phyloP scores from a whole-genome alignment of 768 basidiomycete species.

The Phaeotremella fagi region DNA sequence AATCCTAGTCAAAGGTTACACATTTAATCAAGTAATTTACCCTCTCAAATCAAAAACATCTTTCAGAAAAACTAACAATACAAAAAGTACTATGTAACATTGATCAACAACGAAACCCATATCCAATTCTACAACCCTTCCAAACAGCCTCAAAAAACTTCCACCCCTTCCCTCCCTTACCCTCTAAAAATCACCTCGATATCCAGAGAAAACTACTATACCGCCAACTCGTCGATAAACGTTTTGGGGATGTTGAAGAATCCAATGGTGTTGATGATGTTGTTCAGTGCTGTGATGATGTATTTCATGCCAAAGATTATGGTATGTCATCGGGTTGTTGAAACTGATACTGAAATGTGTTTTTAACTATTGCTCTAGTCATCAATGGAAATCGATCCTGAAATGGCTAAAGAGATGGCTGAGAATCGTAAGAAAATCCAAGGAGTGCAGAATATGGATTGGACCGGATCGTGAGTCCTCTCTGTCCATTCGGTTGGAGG shows the following conservation, averaged over 20 bases:
- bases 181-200: conserved; percentile 25
- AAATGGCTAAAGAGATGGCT: conserved; percentile 40
- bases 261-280: conserved; percentile 48
- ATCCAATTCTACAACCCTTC: conserved; percentile 28
- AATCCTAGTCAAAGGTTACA: conserved; percentile 25
- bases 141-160: conserved; percentile 7
- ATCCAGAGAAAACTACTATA: conserved; percentile 33
- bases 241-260: conserved; percentile 42
- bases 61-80: neutral
- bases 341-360: neutral
- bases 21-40: conserved; percentile 25
- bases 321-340: conserved; percentile 19
- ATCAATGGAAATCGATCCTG: conserved; percentile 42
- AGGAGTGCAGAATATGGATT: conserved; percentile 38
- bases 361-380: neutral
- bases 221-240: conserved; percentile 22
- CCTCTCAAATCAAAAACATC: neutral
- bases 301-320: conserved; percentile 41
- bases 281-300: conserved; percentile 42
- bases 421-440: conserved; percentile 35
- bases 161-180: conserved; percentile 30
- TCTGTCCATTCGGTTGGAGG: no score
- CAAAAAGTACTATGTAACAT: neutral
- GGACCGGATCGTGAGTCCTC: conserved; percentile 38
- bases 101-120: neutral